Base-by-base conservation (phyloP, 768 basidiomycete species). In the Termitomyces sp. region DNA sequence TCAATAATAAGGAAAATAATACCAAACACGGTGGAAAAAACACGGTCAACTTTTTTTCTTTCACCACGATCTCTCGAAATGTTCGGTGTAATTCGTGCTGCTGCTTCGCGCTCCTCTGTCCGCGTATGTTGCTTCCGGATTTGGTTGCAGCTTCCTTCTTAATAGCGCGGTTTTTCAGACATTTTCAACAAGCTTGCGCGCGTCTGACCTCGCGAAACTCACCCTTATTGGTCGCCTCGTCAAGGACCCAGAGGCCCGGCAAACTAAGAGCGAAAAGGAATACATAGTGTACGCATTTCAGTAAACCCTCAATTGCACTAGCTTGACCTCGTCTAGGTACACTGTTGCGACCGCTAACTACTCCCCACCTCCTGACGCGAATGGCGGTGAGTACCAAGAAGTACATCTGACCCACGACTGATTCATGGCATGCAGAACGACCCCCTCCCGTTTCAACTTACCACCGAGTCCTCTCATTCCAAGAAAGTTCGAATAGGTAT, bases 381-480 rank as follows among this genome's bases (percentile, higher is more conserved):
- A 85, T 61, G 86, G 85, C 66, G 74, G 87, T 87, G 66, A 55
- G 80, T 69, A 41, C 54, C 47, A 53, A 30, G 17, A 19, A 44
- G 26, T 2, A 50, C 24, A n/a, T 24, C 9, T 45, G 21, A 8
- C 17, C 41, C 24, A 17, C 8, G 28, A 17, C 37, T 50, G 8
- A 56, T 55, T 5, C 34, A 21, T 47, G 24, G 32, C 34, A 35
- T 49, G 46, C 48, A 90, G 88, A 78, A 60, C 81, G 83, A 45
- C 65, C 69, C 12, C 74, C 76, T 26, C 61, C 76, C 5, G 74
- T 71, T 14, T 78, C 87, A 8, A 86, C 88, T 22, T 95, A 85
- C 82, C 92, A 94, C 64, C 74, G 83, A 44, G 62, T 95, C 46
- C 63, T 92, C 46, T 92, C 86, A 24, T 93, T 93, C 75, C 71